Conservation (phyloP, 1,284 basidiomycete genomes). For the Tetrapyrgos nigripes region DNA sequence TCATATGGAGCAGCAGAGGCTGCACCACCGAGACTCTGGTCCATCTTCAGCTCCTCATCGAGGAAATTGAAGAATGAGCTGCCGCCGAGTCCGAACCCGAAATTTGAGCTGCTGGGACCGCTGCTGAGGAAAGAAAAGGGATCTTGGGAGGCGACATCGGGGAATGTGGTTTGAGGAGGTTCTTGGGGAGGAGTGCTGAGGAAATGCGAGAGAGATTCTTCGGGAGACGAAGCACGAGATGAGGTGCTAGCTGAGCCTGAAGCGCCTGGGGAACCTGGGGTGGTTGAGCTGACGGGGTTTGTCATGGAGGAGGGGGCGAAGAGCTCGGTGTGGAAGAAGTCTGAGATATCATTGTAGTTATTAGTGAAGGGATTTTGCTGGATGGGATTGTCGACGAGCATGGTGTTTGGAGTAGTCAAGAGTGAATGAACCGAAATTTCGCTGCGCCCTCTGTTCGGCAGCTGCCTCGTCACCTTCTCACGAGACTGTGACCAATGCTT, state of each 20-base stretch:
- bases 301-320: constrained; percentile 12
- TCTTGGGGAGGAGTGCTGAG: constrained; percentile 17
- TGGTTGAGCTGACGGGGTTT: background rate
- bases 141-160: constrained; percentile 10
- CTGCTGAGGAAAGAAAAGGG: constrained; percentile 13
- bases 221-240: constrained; percentile 16
- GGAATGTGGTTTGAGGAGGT: constrained; percentile 14
- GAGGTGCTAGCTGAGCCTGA: constrained; percentile 5
- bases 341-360: constrained; percentile 10
- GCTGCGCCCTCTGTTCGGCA: background rate
- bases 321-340: constrained; percentile 19
- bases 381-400: constrained; percentile 18
- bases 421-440: no score
- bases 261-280: constrained; percentile 4
- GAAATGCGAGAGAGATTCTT: constrained; percentile 9
- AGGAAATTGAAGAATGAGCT: constrained; percentile 18
- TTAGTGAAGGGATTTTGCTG: constrained; percentile 1
- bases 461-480: background rate
- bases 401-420: background rate
- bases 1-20: background rate
- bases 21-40: background rate
- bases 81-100: constrained; percentile 7
- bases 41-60: constrained; percentile 17
- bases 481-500: background rate
- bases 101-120: background rate